Percentiles rank a stretch among this genome's conserved stretches.
Conservation (phyloP, 495 filamentous ascomycete species). For the Penicillium herquei region DNA sequence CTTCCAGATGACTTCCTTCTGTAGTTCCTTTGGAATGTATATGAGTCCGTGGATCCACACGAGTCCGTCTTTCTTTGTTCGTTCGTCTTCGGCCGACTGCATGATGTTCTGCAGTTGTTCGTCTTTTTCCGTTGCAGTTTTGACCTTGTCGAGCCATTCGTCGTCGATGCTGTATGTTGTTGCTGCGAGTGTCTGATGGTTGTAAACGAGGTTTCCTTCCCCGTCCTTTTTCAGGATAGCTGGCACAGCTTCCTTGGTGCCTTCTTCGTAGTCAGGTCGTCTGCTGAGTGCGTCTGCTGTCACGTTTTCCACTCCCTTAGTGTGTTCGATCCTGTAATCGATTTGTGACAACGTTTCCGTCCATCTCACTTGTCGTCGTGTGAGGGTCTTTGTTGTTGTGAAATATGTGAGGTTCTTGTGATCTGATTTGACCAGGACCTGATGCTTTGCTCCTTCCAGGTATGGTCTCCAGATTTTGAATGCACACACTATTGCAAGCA, state of each 20-base stretch:
- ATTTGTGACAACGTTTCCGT: constrained; percentile 8
- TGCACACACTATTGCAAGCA: constrained; percentile 24
- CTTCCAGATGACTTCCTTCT: constrained; percentile 5
- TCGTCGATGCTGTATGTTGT: constrained; percentile 2
- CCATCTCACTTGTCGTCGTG: constrained; percentile 11
- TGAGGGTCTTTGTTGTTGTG: constrained; percentile 16
- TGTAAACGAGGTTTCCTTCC: constrained; percentile 8
- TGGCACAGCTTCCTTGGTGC: constrained; percentile 7
- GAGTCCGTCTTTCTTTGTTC: constrained; percentile 1
- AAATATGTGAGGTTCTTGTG: constrained; percentile 23
- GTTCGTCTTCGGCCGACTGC: not conserved
- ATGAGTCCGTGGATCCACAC: constrained; percentile 11
- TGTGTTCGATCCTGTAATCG: constrained; percentile 16
- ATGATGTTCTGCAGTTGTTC: not conserved
- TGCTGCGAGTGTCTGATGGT: constrained; percentile 1
- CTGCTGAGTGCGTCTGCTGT: constrained; percentile 10
- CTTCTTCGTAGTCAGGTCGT: constrained; percentile 13
- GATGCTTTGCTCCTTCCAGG: constrained; percentile 13
- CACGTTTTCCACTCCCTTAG: constrained; percentile 13
- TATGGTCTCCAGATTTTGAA: constrained; percentile 29
- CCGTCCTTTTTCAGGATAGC: constrained; percentile 10
- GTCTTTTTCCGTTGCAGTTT: not conserved
- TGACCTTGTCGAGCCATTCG: not conserved
- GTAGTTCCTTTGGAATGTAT: constrained; percentile 1
- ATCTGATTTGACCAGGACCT: constrained; percentile 16